Base-by-base conservation (phyloP, 495 filamentous ascomycete species). In the Penicillium pulvis region DNA sequence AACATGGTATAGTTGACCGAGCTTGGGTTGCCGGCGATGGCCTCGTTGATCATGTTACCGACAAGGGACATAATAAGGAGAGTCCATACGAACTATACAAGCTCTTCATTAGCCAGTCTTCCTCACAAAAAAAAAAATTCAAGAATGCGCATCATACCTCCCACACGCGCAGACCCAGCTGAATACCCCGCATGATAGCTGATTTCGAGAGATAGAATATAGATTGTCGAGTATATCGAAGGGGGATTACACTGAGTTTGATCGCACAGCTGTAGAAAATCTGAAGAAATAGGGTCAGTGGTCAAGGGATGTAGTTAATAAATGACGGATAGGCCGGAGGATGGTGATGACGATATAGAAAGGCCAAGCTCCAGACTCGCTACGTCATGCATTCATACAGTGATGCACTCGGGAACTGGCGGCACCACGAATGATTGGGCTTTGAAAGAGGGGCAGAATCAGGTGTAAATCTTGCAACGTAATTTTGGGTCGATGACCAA, bases 1-100 rank as follows among this genome's bases (percentile, higher is more conserved):
- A 87, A 90, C 72, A 90, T 87, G 65, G 75, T 67, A 73, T 86
- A 91, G 78, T 90, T 90, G 58, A 79, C 61, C 3, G 68, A 67
- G 17, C 69, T 61, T 0, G 83, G 82, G 75, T 88, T 87, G 42
- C 83, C 83, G 47, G 70, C 53, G 58, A 75, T 73, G 0, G 84
- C 73, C 5, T 79, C 70, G 55, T 77, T 73, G 65, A 90, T 86
- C 77, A 89, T 87, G 74, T 89, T 87, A 60, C 86, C 87, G 55
- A 87, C 64, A 26, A 91, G 76, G 20, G 87, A 81, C 71, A 88
- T 83, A 62, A 87, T 67, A 66, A 90, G 78, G 30, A 90, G 71
- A n/a, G 85, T 80, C 77, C 79, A 88, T 59, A 89, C 23, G 75
- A 89, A 87, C 81, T 89, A 56, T 31, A 48, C 14, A 30, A 31